Evolutionary conservation across 345 rosid species (phyloP).

Genomic region (Eucalyptus shirleyi): DNA sequence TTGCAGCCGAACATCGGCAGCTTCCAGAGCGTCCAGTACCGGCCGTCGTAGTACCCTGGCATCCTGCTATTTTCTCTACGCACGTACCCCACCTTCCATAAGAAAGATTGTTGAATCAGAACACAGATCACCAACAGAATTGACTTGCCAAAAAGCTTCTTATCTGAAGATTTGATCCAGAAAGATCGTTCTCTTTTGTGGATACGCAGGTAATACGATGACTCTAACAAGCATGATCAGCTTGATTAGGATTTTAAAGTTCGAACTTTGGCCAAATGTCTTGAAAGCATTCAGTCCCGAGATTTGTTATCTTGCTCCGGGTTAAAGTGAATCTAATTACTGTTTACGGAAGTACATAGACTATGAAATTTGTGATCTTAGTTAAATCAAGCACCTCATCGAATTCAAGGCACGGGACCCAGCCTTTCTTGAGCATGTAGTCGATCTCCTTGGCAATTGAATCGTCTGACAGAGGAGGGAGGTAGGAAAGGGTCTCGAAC

Average conservation of each 20-base stretch:
- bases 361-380: background rate
- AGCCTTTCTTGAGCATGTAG: conserved; percentile 52
- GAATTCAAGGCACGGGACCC: conserved; percentile 70
- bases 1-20: conserved; percentile 74
- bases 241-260: background rate
- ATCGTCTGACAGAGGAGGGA: conserved; percentile 31
- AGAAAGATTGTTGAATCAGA: background rate
- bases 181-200: background rate
- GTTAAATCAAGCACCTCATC: conserved; percentile 27
- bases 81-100: conserved; percentile 23
- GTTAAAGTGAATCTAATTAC: background rate
- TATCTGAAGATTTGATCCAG: background rate
- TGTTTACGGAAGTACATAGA: background rate
- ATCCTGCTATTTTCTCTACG: conserved; percentile 37
- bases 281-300: background rate
- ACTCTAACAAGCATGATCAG: background rate
- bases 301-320: background rate
- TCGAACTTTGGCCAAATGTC: background rate
- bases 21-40: conserved; percentile 74
- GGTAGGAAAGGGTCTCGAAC: conserved; percentile 43
- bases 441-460: conserved; percentile 46
- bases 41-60: conserved; percentile 65
- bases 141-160: background rate
- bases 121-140: background rate
- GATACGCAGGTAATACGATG: background rate